Conservation (phyloP, 2,329 filamentous ascomycete genomes). For the Herpotrichia juniperi region DNA sequence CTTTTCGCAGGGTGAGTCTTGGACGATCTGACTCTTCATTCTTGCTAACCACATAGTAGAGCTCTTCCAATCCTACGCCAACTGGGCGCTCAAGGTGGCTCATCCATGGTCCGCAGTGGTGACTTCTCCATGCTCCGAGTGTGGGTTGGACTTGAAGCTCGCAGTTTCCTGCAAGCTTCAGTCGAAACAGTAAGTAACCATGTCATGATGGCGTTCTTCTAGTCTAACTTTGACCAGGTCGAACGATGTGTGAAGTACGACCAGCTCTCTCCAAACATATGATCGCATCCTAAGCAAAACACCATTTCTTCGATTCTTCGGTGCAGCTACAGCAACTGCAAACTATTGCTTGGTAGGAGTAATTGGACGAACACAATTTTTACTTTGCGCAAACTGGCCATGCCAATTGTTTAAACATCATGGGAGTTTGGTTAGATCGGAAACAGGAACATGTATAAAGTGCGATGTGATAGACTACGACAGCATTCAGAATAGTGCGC, state of each 20-base stretch:
- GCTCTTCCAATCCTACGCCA: constrained; percentile 90
- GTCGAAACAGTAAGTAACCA: constrained; percentile 76
- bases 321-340: not conserved
- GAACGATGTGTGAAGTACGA: constrained; percentile 92
- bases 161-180: constrained; percentile 87
- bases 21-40: not conserved
- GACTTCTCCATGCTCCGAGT: constrained; percentile 77
- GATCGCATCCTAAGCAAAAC: constrained; percentile 11
- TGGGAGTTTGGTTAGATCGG: not conserved
- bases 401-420: not conserved
- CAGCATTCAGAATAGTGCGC: not conserved
- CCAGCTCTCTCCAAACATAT: constrained; percentile 85
- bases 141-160: constrained; percentile 88
- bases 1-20: constrained; percentile 71
- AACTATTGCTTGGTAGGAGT: not conserved
- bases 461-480: not conserved
- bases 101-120: constrained; percentile 55
- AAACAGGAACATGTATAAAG: not conserved
- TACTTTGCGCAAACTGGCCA: not conserved
- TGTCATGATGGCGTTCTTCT: not conserved
- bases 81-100: constrained; percentile 78
- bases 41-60: constrained; percentile 49
- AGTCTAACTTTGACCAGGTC: constrained; percentile 57
- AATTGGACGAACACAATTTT: not conserved
- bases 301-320: not conserved